phyloP scores from a whole-genome alignment of 2,329 filamentous ascomycete species.

The Cordyceps javanica region DNA sequence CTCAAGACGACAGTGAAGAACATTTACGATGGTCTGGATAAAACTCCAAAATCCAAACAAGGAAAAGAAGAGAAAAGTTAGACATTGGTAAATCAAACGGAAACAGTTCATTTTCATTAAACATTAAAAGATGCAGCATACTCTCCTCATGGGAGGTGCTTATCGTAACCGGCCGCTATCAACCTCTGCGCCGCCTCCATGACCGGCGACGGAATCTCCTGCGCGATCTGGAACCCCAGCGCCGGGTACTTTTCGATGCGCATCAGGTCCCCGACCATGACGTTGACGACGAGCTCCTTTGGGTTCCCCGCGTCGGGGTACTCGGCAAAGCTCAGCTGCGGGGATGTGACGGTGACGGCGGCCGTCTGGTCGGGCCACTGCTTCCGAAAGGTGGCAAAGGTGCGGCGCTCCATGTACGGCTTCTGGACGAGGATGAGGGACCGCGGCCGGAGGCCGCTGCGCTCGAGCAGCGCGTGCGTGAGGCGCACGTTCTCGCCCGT shows the following conservation, averaged over 20 bases:
- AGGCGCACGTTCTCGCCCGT: constrained; percentile 43
- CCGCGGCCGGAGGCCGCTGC: constrained; percentile 20
- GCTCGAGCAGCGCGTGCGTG: constrained; percentile 30
- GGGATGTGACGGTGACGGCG: constrained; percentile 35
- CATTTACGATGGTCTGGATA: background rate
- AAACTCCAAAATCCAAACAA: background rate
- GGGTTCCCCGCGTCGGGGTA: constrained; percentile 38
- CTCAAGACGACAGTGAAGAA: constrained; percentile 42
- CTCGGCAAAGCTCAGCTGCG: constrained; percentile 30
- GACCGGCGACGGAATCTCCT: constrained; percentile 34
- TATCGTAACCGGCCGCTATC: constrained; percentile 31
- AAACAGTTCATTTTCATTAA: background rate
- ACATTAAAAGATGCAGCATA: background rate
- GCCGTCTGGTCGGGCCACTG: constrained; percentile 35
- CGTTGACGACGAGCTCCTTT: constrained; percentile 34
- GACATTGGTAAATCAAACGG: background rate
- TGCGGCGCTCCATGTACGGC: constrained; percentile 42
- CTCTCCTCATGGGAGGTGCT: constrained; percentile 32
- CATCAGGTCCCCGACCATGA: constrained; percentile 40
- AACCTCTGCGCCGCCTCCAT: constrained; percentile 37
- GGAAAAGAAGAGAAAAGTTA: background rate
- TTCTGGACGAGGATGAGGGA: constrained; percentile 41
- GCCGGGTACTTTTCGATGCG: constrained; percentile 37
- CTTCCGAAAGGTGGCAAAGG: constrained; percentile 39
- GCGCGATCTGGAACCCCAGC: constrained; percentile 37